Evolutionary conservation across 306 rosid genomes (phyloP).

Genomic region (Crataegus laevigata): DNA sequence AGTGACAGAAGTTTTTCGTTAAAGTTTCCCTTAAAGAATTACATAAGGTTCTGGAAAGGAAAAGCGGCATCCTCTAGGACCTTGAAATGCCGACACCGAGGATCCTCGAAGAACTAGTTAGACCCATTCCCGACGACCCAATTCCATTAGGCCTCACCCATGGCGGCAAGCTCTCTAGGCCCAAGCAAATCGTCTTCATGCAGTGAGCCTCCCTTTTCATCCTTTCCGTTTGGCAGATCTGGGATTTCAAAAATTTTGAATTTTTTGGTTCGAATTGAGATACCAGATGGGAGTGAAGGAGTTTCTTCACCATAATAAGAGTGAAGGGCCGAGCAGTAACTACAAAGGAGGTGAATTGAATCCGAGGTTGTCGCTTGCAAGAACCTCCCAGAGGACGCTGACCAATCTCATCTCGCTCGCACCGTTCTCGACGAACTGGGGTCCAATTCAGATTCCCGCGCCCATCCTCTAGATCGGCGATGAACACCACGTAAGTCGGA

Average conservation of each 20-base stretch:
- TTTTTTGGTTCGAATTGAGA: too few species aligned
- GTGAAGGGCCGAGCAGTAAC: too few species aligned
- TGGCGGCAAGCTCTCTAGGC: constrained; percentile 66
- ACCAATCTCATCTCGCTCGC: constrained; percentile 77
- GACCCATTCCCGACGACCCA: constrained; percentile 50
- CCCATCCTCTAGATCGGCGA: constrained; percentile 92
- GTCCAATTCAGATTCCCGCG: constrained; percentile 62
- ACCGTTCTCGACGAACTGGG: constrained; percentile 54
- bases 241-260: too few species aligned
- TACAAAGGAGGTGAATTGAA: constrained; percentile 24
- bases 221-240: constrained; percentile 14
- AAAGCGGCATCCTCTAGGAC: constrained; percentile 67
- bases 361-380: constrained; percentile 84
- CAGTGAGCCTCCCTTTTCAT: constrained; percentile 55
- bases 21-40: too few species aligned
- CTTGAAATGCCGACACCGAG: constrained; percentile 63
- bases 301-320: too few species aligned
- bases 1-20: too few species aligned
- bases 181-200: constrained; percentile 69
- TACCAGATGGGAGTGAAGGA: too few species aligned
- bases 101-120: constrained; percentile 57
- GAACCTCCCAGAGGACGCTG: constrained; percentile 78
- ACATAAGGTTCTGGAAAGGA: neutral
- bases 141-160: constrained; percentile 64
- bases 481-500: constrained; percentile 67